phyloP scores from a whole-genome alignment of 1,284 basidiomycete genomes.

The Tilletia horrida region DNA sequence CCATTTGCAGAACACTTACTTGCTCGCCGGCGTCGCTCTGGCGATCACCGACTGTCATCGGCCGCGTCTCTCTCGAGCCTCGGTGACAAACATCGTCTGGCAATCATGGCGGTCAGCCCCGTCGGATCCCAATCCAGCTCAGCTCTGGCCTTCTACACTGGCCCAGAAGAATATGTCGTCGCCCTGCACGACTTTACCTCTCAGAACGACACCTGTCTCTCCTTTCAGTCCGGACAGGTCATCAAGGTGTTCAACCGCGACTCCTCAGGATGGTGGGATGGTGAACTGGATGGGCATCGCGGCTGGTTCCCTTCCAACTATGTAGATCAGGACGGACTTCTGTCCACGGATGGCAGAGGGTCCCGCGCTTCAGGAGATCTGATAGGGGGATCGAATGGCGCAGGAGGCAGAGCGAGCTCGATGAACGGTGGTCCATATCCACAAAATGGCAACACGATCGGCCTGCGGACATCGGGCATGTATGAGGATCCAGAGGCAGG shows the following conservation, averaged over 20 bases:
- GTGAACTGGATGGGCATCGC: constrained; percentile 65
- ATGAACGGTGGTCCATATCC: neutral
- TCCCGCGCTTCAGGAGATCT: neutral
- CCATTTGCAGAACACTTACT: no score
- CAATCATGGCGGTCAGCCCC: constrained; percentile 11
- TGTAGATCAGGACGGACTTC: constrained; percentile 27
- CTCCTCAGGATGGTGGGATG: constrained; percentile 95
- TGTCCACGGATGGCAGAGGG: neutral
- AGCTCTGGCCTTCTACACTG: constrained; percentile 20
- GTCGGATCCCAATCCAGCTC: constrained; percentile 1
- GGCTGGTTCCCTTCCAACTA: constrained; percentile 97
- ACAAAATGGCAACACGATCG: neutral
- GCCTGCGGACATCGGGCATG: neutral
- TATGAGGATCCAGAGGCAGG: constrained; percentile 5
- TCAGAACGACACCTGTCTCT: constrained; percentile 64
- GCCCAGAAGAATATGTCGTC: constrained; percentile 51
- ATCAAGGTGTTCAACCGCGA: constrained; percentile 85
- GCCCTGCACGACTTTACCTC: constrained; percentile 55
- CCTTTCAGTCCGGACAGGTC: constrained; percentile 82
- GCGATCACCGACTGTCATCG: no score
- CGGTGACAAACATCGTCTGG: no score
- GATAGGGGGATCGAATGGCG: constrained; percentile 2
- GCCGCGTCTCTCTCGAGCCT: no score
- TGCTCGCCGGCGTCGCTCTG: no score
- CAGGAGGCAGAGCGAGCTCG: neutral